These are phyloP conservation scores for Colletotrichum lindemuthianum DNA, from an alignment of 2,329 filamentous ascomycete genomes.

Conservation along the genomic window DNA sequence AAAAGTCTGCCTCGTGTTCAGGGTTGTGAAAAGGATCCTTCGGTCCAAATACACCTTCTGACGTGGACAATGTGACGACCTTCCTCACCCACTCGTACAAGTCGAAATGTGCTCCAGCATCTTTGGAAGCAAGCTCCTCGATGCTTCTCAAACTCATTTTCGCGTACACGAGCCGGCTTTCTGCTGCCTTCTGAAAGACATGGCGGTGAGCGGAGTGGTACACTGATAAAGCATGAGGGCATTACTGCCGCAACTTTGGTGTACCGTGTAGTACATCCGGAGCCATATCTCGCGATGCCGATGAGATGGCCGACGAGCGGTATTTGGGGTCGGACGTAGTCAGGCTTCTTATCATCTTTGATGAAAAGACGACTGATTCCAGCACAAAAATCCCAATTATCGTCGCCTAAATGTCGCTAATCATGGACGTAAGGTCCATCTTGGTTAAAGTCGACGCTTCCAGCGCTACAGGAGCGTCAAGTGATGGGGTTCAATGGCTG, in stretches of 20 bases:
- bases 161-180: not conserved
- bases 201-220: not conserved
- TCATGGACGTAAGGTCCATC: no score
- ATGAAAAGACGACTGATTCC: not conserved
- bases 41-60: conserved; percentile 25
- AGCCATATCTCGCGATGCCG: conserved; percentile 5
- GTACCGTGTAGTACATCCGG: conserved; percentile 15
- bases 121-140: not conserved
- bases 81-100: conserved; percentile 20
- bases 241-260: conserved; percentile 7
- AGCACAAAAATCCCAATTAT: not conserved
- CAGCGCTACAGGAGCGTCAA: no score
- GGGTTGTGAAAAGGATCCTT: conserved; percentile 28
- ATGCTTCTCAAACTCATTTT: not conserved
- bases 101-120: not conserved
- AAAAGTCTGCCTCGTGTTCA: conserved; percentile 22
- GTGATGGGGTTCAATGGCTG: no score
- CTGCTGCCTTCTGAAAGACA: not conserved
- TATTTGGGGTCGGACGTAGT: conserved; percentile 8
- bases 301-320: conserved; percentile 27
- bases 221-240: rapidly evolving
- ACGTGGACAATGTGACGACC: not conserved
- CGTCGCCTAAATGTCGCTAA: no score
- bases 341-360: conserved; percentile 4
- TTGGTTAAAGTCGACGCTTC: no score